Conservation (phyloP, 1,139 yeast genomes). For the Sugiyamaella japonica region DNA sequence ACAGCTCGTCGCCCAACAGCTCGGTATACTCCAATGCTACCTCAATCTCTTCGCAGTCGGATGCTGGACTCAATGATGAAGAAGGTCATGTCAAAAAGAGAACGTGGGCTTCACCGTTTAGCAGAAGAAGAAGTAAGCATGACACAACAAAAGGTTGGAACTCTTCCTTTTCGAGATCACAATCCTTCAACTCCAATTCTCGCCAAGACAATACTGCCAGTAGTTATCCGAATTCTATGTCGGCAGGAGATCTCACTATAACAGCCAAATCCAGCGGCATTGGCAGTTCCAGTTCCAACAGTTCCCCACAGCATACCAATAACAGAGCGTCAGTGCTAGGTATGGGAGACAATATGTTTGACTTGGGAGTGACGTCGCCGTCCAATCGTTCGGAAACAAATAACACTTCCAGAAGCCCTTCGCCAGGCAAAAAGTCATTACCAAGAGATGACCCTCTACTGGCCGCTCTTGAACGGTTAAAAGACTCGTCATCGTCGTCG, state of each 20-base stretch:
- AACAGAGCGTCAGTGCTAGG: constrained; percentile 30
- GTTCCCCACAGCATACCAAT: constrained; percentile 17
- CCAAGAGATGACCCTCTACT: constrained; percentile 49
- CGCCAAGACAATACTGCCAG: constrained; percentile 10
- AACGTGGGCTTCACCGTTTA: constrained; percentile 46
- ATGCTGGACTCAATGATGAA: constrained; percentile 22
- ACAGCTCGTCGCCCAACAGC: constrained; percentile 36
- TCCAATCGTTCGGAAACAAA: constrained; percentile 10
- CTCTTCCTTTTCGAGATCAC: constrained; percentile 22
- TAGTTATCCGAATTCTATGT: constrained; percentile 13
- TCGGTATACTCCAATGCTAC: constrained; percentile 38
- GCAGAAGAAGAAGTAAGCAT: constrained; percentile 35
- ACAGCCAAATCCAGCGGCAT: constrained; percentile 25
- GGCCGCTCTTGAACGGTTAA: constrained; percentile 64
- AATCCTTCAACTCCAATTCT: constrained; percentile 18
- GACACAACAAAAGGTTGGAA: constrained; percentile 35
- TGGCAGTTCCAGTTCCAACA: no score
- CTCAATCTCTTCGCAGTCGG: constrained; percentile 34
- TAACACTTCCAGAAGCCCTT: constrained; percentile 19
- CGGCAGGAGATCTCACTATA: constrained; percentile 17
- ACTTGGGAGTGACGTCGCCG: constrained; percentile 33
- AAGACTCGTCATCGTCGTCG: constrained; percentile 38
- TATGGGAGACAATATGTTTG: constrained; percentile 40
- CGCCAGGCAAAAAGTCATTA: constrained; percentile 31
- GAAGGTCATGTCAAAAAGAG: constrained; percentile 31